A percentile compares a stretch with the other conserved stretches of the same genome.
Evolutionary conservation across 2,329 filamentous ascomycete genomes (phyloP).

Genomic region (Colletotrichum siamense): DNA sequence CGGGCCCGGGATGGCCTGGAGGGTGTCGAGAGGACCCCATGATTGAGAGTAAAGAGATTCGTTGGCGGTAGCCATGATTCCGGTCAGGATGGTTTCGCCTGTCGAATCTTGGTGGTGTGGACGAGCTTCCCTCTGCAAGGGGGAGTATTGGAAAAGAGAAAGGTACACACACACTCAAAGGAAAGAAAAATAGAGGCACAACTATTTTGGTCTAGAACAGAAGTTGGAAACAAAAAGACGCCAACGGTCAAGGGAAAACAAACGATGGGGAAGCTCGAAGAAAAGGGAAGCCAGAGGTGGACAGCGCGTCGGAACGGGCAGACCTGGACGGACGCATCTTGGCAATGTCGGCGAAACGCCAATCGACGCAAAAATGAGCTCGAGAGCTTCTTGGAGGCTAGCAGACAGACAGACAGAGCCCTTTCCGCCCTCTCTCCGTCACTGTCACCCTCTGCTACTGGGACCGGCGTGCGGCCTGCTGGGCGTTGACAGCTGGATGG

Average conservation of each 20-base stretch:
- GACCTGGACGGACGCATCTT: slow-evolving; percentile 16
- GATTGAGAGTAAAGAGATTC: slow-evolving; percentile 7
- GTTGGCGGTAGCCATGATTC: slow-evolving; percentile 18
- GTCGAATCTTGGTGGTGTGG: background rate
- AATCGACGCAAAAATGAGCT: slow-evolving; percentile 6
- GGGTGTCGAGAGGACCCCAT: slow-evolving; percentile 11
- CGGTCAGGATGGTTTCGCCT: background rate
- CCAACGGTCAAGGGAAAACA: background rate
- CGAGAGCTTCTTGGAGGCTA: slow-evolving; percentile 4
- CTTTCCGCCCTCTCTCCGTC: background rate
- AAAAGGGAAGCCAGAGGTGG: slow-evolving; percentile 13
- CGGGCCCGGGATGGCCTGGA: slow-evolving; percentile 13
- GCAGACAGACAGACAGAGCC: background rate
- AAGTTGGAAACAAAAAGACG: background rate
- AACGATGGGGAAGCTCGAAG: slow-evolving; percentile 1
- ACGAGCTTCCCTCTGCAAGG: background rate
- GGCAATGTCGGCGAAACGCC: slow-evolving; percentile 7
- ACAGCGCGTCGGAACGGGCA: slow-evolving; percentile 1
- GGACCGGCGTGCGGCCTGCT: background rate
- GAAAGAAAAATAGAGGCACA: background rate
- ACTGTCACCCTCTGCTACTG: background rate
- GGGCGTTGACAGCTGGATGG: slow-evolving; percentile 11
- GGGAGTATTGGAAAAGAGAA: background rate
- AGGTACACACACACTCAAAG: background rate
- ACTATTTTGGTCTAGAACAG: background rate